Conservation (phyloP, 768 basidiomycete species). For the Lentinula sp. region DNA sequence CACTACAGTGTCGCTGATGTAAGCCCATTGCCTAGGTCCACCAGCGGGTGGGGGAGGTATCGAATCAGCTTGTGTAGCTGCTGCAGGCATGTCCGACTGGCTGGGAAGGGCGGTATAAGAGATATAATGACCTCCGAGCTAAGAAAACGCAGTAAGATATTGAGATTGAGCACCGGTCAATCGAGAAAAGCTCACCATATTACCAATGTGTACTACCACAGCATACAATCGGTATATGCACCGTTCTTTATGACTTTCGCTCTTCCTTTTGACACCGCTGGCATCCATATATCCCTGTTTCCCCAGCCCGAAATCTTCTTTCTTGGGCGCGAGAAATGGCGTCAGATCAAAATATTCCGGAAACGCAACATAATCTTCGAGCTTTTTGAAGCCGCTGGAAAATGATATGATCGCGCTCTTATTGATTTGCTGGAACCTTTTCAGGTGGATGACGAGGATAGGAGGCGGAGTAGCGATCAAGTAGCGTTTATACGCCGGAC, state of each 20-base stretch:
- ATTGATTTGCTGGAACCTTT: constrained; percentile 85
- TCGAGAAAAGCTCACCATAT: constrained; percentile 54
- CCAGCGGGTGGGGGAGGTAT: constrained; percentile 10
- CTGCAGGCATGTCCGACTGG: constrained; percentile 10
- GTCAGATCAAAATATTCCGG: constrained; percentile 81
- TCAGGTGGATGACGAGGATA: constrained; percentile 86
- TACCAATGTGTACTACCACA: constrained; percentile 82
- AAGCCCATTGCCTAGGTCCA: constrained; percentile 69
- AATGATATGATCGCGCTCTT: constrained; percentile 59
- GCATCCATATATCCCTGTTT: constrained; percentile 11
- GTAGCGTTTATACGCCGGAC: constrained; percentile 91
- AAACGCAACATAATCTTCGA: constrained; percentile 89
- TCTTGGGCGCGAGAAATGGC: constrained; percentile 81
- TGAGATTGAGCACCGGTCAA: background rate
- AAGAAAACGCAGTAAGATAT: constrained; percentile 7
- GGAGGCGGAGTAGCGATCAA: constrained; percentile 83
- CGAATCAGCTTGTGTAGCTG: background rate
- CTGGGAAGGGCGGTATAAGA: constrained; percentile 74
- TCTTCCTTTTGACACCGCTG: constrained; percentile 11
- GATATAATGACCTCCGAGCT: constrained; percentile 89
- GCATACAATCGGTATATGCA: constrained; percentile 72
- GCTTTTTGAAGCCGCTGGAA: constrained; percentile 74
- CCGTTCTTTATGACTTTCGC: constrained; percentile 20
- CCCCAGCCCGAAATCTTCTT: constrained; percentile 61
- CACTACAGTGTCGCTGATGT: constrained; percentile 88